These are phyloP conservation scores for Capsella bursapastoris DNA, from an alignment of 345 rosid genomes.

Conservation along the genomic window DNA sequence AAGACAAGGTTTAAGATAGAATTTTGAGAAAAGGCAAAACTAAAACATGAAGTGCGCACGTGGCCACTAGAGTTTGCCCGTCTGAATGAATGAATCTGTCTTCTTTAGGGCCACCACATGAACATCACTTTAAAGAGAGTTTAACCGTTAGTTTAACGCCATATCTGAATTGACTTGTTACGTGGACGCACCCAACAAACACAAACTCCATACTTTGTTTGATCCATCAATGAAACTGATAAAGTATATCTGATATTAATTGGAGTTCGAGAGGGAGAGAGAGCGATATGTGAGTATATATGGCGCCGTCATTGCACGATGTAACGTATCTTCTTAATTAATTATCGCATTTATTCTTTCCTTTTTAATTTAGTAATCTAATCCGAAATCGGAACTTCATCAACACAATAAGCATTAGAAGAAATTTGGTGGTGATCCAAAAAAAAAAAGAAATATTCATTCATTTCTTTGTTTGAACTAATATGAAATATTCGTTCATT, in stretches of 20 bases:
- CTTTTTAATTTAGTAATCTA: background rate
- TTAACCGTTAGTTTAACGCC: conserved; percentile 19
- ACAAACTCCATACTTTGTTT: conserved; percentile 22
- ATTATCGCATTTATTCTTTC: conserved; percentile 8
- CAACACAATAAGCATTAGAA: background rate
- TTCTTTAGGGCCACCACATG: conserved; percentile 31
- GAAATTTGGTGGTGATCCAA: no score
- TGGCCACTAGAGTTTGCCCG: conserved; percentile 45
- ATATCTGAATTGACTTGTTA: conserved; percentile 33
- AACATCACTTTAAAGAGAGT: conserved; percentile 36
- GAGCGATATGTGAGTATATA: background rate
- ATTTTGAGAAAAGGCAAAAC: background rate
- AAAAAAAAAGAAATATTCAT: background rate
- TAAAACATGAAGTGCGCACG: conserved; percentile 34
- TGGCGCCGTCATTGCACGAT: conserved; percentile 49
- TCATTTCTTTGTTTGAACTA: background rate
- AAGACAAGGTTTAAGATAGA: conserved; percentile 23
- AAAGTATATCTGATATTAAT: conserved; percentile 18
- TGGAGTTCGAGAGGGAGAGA: background rate
- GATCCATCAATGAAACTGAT: conserved; percentile 22
- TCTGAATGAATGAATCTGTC: background rate
- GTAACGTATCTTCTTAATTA: conserved; percentile 34
- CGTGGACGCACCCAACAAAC: conserved; percentile 33
- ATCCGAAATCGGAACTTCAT: background rate
- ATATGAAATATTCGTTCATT: background rate